A percentile compares a stretch with the other conserved stretches of the same genome.
Conservation (phyloP, 768 basidiomycete species). For the Grammothele lineata region DNA sequence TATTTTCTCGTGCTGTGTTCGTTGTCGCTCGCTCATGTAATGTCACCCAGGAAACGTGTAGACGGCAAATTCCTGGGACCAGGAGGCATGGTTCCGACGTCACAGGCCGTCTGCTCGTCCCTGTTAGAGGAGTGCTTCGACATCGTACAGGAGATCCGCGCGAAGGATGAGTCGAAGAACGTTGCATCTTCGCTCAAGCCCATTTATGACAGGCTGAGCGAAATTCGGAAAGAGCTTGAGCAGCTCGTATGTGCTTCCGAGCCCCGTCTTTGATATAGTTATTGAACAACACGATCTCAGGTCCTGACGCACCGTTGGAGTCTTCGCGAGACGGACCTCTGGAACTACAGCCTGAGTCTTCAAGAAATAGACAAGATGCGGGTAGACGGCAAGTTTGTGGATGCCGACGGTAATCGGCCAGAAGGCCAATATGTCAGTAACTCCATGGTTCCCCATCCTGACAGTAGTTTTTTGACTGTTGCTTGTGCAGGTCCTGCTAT, state of each 20-base stretch:
- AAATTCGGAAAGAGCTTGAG: slow-evolving; percentile 86
- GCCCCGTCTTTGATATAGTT: no score
- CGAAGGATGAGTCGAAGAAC: slow-evolving; percentile 85
- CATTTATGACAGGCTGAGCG: slow-evolving; percentile 86
- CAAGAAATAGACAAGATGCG: slow-evolving; percentile 98
- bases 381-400: slow-evolving; percentile 95
- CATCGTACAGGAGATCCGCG: slow-evolving; percentile 91
- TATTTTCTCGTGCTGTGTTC: slow-evolving; percentile 23
- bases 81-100: slow-evolving; percentile 83
- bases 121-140: slow-evolving; percentile 97
- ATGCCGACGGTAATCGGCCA: slow-evolving; percentile 87
- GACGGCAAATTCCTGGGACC: slow-evolving; percentile 95
- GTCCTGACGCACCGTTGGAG: slow-evolving; percentile 93
- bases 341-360: slow-evolving; percentile 89
- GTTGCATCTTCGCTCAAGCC: slow-evolving; percentile 84
- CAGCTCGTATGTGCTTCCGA: slow-evolving; percentile 49
- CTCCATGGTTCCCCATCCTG: no score
- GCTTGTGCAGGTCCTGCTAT: slow-evolving; percentile 72
- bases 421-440: slow-evolving; percentile 92
- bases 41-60: slow-evolving; percentile 66
- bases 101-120: slow-evolving; percentile 88
- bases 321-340: slow-evolving; percentile 88
- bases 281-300: slow-evolving; percentile 2
- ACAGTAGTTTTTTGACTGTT: no score
- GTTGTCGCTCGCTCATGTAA: no score